phyloP scores from a whole-genome alignment of 352 stramenopile genomes.

The Phytopythium mirpurense region DNA sequence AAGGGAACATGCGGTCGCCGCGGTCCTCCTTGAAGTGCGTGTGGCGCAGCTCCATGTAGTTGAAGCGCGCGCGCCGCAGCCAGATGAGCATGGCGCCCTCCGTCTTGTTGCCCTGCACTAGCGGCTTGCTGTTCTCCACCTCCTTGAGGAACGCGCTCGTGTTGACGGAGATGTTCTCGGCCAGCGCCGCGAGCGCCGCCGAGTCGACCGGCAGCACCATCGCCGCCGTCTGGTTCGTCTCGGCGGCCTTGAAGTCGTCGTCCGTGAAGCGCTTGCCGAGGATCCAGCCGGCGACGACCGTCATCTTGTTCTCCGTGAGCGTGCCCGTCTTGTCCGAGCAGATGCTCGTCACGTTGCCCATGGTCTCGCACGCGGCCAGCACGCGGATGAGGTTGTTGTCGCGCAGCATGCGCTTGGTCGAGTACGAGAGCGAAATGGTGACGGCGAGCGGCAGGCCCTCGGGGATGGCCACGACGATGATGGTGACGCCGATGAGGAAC shows the following conservation, averaged over 20 bases:
- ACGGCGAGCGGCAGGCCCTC: constrained; percentile 92
- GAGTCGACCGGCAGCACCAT: constrained; percentile 28
- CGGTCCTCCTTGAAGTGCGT: constrained; percentile 44
- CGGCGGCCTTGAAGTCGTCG: constrained; percentile 31
- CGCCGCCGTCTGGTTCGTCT: constrained; percentile 11
- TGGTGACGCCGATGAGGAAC: constrained; percentile 92
- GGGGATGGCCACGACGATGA: constrained; percentile 94
- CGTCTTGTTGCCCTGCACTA: constrained; percentile 79
- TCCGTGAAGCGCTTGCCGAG: constrained; percentile 56
- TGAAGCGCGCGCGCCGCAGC: constrained; percentile 40
- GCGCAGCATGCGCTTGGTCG: constrained; percentile 97
- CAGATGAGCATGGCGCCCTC: constrained; percentile 78
- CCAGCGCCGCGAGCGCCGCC: constrained; percentile 35
- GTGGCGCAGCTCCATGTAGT: constrained; percentile 56
- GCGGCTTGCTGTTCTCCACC: constrained; percentile 16
- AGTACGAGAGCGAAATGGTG: constrained; percentile 94
- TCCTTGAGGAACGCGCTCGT: constrained; percentile 73
- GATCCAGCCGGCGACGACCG: constrained; percentile 90
- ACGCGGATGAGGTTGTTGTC: constrained; percentile 98
- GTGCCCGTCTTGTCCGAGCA: constrained; percentile 98
- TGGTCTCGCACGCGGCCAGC: constrained; percentile 96
- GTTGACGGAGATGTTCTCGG: constrained; percentile 62
- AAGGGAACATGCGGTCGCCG: constrained; percentile 65
- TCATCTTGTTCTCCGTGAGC: constrained; percentile 98
- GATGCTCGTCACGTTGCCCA: constrained; percentile 98